Evolutionary conservation across 2,329 filamentous ascomycete genomes (phyloP).

Genomic region (Monilinia aucupariae): DNA sequence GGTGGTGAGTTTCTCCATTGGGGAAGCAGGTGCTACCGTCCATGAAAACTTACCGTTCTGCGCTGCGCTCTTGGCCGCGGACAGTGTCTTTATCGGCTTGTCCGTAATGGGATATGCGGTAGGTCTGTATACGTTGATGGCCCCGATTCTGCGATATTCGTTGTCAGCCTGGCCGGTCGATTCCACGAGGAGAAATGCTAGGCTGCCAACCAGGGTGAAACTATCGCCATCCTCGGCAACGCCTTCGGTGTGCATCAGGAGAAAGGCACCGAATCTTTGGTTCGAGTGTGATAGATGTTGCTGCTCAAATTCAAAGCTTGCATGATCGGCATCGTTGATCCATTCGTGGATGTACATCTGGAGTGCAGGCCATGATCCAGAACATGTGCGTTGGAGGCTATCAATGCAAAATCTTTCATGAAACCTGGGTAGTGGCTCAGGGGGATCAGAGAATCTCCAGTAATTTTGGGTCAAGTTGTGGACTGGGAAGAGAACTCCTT

Average conservation of each 20-base stretch:
- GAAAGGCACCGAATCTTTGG: constrained; percentile 18
- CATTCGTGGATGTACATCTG: constrained; percentile 16
- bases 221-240: background rate
- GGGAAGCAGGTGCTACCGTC: background rate
- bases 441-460: constrained; percentile 11
- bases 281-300: constrained; percentile 19
- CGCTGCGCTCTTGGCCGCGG: constrained; percentile 2
- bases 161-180: constrained; percentile 12
- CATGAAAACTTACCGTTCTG: constrained; percentile 3
- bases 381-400: background rate
- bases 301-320: constrained; percentile 21
- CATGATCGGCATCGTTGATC: constrained; percentile 1
- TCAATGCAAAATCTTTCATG: background rate
- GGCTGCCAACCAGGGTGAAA: constrained; percentile 3
- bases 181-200: constrained; percentile 19
- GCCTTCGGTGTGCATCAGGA: constrained; percentile 16
- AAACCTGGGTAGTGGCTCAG: background rate
- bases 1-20: background rate
- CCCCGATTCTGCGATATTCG: constrained; percentile 20
- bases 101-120: background rate
- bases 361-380: constrained; percentile 7
- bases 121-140: constrained; percentile 2
- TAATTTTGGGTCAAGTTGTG: constrained; percentile 10
- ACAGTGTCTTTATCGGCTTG: background rate
- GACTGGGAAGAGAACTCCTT: constrained; percentile 7